Percentiles rank a stretch among this genome's conserved stretches.
Evolutionary conservation across 73 alveolate species (phyloP).

Genomic region (Uronychia setigera): DNA sequence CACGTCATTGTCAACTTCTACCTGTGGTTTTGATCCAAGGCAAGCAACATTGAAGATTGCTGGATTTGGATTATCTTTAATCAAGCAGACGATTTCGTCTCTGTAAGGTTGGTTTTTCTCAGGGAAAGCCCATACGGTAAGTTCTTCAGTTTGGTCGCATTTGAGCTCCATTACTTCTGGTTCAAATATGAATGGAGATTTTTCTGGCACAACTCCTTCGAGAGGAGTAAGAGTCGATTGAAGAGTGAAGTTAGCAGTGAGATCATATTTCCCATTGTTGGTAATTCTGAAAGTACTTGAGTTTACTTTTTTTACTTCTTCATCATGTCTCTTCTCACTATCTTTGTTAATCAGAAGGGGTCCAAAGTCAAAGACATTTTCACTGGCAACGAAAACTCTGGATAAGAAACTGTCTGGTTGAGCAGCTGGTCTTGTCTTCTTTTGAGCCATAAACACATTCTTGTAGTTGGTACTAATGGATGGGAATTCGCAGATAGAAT

Average conservation of each 20-base stretch:
- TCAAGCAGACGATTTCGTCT: slow-evolving; percentile 94
- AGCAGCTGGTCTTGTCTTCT: slow-evolving; percentile 79
- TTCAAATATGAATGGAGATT: slow-evolving; percentile 93
- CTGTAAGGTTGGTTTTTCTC: slow-evolving; percentile 80
- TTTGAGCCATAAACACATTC: slow-evolving; percentile 79
- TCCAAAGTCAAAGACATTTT: slow-evolving; percentile 93
- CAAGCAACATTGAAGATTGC: slow-evolving; percentile 91
- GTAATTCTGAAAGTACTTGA: slow-evolving; percentile 90
- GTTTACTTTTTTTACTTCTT: slow-evolving; percentile 81
- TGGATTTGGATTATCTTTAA: slow-evolving; percentile 98
- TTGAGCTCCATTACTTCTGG: slow-evolving; percentile 89
- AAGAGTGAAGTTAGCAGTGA: slow-evolving; percentile 87
- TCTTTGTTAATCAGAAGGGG: slow-evolving; percentile 96
- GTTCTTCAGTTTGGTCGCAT: slow-evolving; percentile 92
- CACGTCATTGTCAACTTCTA: slow-evolving; percentile 93
- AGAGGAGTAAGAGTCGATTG: slow-evolving; percentile 81
- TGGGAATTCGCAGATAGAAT: slow-evolving; percentile 89
- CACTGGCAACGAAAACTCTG: slow-evolving; percentile 68
- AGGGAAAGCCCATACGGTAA: slow-evolving; percentile 98
- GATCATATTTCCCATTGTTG: slow-evolving; percentile 95
- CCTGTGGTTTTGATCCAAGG: slow-evolving; percentile 96
- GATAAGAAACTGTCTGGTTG: slow-evolving; percentile 78
- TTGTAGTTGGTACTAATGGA: slow-evolving; percentile 72
- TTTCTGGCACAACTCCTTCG: slow-evolving; percentile 83
- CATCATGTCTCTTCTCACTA: slow-evolving; percentile 88